Evolutionary conservation across 768 basidiomycete genomes (phyloP), one percentile per base, ranked within the genome.

Genomic region (Psilocybe cyanescens): DNA sequence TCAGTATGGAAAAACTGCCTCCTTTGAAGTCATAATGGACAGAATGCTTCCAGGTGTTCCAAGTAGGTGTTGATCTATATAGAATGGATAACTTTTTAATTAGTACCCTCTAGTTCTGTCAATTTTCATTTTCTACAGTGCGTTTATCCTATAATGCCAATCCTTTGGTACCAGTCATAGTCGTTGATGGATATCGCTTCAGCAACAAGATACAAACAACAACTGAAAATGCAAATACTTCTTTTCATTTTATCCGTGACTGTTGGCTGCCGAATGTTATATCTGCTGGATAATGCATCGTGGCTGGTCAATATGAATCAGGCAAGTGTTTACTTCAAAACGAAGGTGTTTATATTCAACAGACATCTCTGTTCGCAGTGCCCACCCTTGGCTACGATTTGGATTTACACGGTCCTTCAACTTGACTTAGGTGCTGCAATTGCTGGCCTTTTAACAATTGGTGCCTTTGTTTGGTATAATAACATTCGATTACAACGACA

Each of bases 91-190:
- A 11, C 3, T 19, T 17, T 41, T 12, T 45, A 7, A 46, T 37
- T 5, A 33, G 4, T 12, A 16, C 17, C 7, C 33, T 24, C 17
- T 63, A 94, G 92, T 92, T 61, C 74, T 95, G 58, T 83, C 87
- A 1, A 55, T 92, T 45, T 90, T 92, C 71, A 82, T 94, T 54
- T 91, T 91, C 70, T 91, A 88, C 72, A 86, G 91, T 90, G 69
- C 65, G 89, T 73, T 16, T 14, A 12, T 17, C 49, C 24, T 1
- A 24, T 24, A 24, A 24, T 29, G 3, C 33, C 4, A 17, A 17
- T 12, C 11, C 11, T 17, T 4, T 2, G 11, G 17, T 11, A 44
- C 7, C 16, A 12, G 3, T 19, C 6, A 6, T n/a, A 3, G 46
- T 19, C 39, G 7, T 41, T 46, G 29, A 31, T 60, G 14, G 52